Evolutionary conservation across 2,329 filamentous ascomycete species (phyloP).

Genomic region (Fusarium hostae): DNA sequence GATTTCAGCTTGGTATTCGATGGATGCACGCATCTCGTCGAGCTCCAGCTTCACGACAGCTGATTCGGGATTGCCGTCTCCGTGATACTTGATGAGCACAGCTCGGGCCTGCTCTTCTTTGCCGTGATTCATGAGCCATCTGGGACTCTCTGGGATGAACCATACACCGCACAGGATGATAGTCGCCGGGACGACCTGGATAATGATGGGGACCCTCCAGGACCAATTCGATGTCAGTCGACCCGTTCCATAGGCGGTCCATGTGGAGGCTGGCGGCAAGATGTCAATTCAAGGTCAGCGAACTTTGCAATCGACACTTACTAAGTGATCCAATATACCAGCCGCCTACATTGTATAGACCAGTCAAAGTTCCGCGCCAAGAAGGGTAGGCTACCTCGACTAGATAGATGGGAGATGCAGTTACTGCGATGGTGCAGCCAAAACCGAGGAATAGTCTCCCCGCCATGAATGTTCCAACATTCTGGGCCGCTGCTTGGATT

Average conservation of each 20-base stretch:
- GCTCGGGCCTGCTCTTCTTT: neutral
- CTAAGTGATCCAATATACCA: slow-evolving; percentile 6
- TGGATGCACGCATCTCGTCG: neutral
- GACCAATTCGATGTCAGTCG: neutral
- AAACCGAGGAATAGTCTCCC: neutral
- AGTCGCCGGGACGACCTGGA: neutral
- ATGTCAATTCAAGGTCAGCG: accelerated
- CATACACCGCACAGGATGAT: neutral
- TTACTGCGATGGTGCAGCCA: neutral
- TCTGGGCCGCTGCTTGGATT: neutral
- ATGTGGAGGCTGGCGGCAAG: neutral
- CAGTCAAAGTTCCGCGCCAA: neutral
- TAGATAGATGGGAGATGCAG: neutral
- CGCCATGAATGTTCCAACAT: neutral
- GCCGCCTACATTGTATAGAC: neutral
- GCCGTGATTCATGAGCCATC: neutral
- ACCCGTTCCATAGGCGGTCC: slow-evolving; percentile 1
- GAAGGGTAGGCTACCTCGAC: slow-evolving; percentile 5
- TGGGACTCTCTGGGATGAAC: neutral
- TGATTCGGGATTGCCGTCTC: neutral
- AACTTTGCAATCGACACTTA: neutral
- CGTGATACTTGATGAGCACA: neutral
- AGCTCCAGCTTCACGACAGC: neutral
- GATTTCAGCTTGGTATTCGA: neutral
- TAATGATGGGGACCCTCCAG: neutral